A percentile compares a stretch with the other conserved stretches of the same genome.
These are phyloP conservation scores for Fusarium pseudoanthophilum DNA, from an alignment of 2,329 filamentous ascomycete species.

Conservation along the genomic window DNA sequence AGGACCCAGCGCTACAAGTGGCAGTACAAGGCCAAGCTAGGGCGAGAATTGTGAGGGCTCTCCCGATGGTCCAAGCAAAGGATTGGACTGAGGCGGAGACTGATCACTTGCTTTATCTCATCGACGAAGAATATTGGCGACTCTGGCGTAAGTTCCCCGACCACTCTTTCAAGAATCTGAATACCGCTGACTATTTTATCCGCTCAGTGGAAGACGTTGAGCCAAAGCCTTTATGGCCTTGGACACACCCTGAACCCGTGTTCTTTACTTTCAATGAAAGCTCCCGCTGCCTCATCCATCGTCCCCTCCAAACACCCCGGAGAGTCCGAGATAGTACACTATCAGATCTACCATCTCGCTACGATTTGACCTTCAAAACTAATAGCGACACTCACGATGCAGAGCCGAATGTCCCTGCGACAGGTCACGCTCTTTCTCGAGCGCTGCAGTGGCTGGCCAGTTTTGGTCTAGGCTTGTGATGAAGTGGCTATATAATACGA, in stretches of 20 bases:
- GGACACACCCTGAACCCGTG: background rate
- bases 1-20: rapidly evolving
- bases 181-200: rapidly evolving
- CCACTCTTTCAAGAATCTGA: background rate
- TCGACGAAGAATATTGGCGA: background rate
- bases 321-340: background rate
- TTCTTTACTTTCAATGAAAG: background rate
- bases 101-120: background rate
- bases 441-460: background rate
- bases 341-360: background rate
- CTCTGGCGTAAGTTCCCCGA: background rate
- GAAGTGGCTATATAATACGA: background rate
- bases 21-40: background rate
- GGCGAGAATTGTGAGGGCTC: background rate
- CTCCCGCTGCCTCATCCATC: background rate
- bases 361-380: rapidly evolving
- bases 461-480: background rate
- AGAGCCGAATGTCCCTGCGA: rapidly evolving
- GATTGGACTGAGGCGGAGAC: background rate
- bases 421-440: background rate
- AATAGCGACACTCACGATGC: rapidly evolving
- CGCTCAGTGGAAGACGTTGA: background rate
- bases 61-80: background rate
- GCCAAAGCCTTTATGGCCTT: background rate
- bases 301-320: background rate